Base-by-base conservation (phyloP, 2,329 filamentous ascomycete species). In the Cercospora beticola region DNA sequence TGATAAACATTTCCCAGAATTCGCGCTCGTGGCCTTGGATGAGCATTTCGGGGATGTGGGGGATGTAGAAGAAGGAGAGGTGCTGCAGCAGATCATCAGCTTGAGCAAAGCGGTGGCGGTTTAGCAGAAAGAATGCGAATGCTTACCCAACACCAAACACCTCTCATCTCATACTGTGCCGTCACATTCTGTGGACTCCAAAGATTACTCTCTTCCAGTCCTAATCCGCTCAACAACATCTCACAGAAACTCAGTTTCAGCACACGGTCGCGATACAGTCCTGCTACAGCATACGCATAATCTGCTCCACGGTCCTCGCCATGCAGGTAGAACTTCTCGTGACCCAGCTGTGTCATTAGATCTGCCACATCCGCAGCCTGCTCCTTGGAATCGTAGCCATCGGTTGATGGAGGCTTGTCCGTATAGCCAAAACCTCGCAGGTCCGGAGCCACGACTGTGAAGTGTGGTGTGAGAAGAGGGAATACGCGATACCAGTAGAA, bases 1-100 rank as follows among this genome's bases (percentile, higher is more conserved):
- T 79, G 73, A 81, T 80, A 70, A 81, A 81, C 72, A 77, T 77
- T 64, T 78, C 78, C 79, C 79, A 81, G 46, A 81, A 80, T 67
- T 80, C 79, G 30, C 76, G 72, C 71, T 81, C 79, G 18, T 78
- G 76, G 2, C 79, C 79, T 54, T 76, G 73, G 12, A 80, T 80
- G 56, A 81, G 72, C 79, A 81, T 81, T 70, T 81, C 79, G 0
- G 78, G 79, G 2, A 81, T 72, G 60, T 80, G 77, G 2, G 79
- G 78, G 62, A 81, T 73, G 68, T 72, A 78, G 62, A 80, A 78
- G 73, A 78, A 77, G 18, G 70, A 74, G 68, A 67, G 76, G 72
- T 80, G 77, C 74, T 75, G 57, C 8, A 10, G 0, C 0, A 14
- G 1, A 33, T 14, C 18, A 14, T 40, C 14, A 40, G 33, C 33